phyloP scores from a whole-genome alignment of 768 basidiomycete genomes.

The Lentinula raphanica region DNA sequence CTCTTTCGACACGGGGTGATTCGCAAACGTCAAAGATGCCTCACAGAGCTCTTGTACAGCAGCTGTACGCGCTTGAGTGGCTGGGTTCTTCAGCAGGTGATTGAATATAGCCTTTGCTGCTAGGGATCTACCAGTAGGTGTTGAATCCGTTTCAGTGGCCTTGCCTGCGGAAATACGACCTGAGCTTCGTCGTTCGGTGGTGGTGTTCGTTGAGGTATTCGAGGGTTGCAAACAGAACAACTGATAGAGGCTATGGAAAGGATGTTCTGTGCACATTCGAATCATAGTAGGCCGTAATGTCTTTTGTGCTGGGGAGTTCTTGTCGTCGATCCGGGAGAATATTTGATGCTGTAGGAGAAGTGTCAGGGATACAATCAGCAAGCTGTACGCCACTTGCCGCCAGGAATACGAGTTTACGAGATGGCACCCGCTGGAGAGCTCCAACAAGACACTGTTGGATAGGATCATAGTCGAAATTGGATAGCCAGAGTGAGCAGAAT shows the following conservation, averaged over 20 bases:
- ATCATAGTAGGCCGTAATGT: slow-evolving; percentile 58
- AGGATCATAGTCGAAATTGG: slow-evolving; percentile 63
- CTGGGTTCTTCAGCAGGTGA: slow-evolving; percentile 39
- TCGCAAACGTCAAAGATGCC: slow-evolving; percentile 73
- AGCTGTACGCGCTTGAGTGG: slow-evolving; percentile 32
- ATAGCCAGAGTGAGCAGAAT: slow-evolving; percentile 88
- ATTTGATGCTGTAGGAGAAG: slow-evolving; percentile 63
- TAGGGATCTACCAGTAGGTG: slow-evolving; percentile 34
- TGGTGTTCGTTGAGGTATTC: slow-evolving; percentile 11
- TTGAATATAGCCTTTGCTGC: slow-evolving; percentile 64
- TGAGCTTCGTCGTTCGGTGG: slow-evolving; percentile 37
- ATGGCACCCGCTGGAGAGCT: slow-evolving; percentile 62
- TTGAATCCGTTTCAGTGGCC: slow-evolving; percentile 12
- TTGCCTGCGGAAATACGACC: slow-evolving; percentile 24
- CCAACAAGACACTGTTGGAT: slow-evolving; percentile 37
- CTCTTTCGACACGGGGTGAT: slow-evolving; percentile 35
- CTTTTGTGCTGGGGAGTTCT: slow-evolving; percentile 18
- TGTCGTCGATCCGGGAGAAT: slow-evolving; percentile 70
- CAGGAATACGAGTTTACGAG: slow-evolving; percentile 85
- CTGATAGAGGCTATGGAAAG: slow-evolving; percentile 90
- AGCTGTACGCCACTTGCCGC: slow-evolving; percentile 39
- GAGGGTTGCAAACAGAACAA: slow-evolving; percentile 65
- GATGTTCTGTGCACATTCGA: slow-evolving; percentile 83
- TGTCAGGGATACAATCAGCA: neutral
- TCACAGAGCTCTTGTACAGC: slow-evolving; percentile 57